These are phyloP conservation scores for Arabidopsis suecica DNA, from an alignment of 345 rosid genomes.

Conservation along the genomic window DNA sequence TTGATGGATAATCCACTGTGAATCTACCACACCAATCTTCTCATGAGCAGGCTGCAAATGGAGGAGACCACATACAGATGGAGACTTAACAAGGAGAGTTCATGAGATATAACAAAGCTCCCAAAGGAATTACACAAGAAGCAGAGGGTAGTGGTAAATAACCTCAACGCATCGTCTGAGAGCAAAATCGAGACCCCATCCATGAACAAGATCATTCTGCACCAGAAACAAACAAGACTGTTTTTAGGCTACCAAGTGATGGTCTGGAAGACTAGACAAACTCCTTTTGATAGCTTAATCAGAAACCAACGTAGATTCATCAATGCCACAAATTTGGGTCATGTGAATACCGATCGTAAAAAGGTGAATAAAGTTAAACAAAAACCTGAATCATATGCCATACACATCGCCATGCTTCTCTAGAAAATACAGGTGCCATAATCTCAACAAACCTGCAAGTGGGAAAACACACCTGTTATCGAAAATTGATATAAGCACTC, in stretches of 20 bases:
- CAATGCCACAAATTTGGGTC: background rate
- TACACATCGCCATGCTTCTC: slow-evolving; percentile 93
- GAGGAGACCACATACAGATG: slow-evolving; percentile 15
- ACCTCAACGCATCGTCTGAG: slow-evolving; percentile 92
- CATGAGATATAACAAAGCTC: slow-evolving; percentile 5
- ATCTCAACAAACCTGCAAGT: slow-evolving; percentile 92
- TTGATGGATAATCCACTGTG: slow-evolving; percentile 97
- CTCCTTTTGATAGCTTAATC: slow-evolving; percentile 7
- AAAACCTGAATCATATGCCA: slow-evolving; percentile 97
- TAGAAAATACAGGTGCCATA: slow-evolving; percentile 96
- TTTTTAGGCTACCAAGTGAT: slow-evolving; percentile 4
- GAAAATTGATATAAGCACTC: slow-evolving; percentile 1
- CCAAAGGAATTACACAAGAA: background rate
- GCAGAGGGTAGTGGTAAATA: slow-evolving; percentile 26
- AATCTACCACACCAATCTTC: slow-evolving; percentile 95
- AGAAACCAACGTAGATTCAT: background rate
- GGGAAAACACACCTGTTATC: slow-evolving; percentile 6
- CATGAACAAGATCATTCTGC: slow-evolving; percentile 98
- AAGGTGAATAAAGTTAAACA: slow-evolving; percentile 27
- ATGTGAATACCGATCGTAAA: slow-evolving; percentile 6
- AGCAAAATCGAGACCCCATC: slow-evolving; percentile 99
- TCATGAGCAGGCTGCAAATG: slow-evolving; percentile 85
- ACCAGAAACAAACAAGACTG: slow-evolving; percentile 27
- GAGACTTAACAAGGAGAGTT: slow-evolving; percentile 12
- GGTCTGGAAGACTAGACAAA: slow-evolving; percentile 4